Evolutionary conservation across 192 early-diverging fungal species (phyloP).

Genomic region (Irineochytrium annulatum): DNA sequence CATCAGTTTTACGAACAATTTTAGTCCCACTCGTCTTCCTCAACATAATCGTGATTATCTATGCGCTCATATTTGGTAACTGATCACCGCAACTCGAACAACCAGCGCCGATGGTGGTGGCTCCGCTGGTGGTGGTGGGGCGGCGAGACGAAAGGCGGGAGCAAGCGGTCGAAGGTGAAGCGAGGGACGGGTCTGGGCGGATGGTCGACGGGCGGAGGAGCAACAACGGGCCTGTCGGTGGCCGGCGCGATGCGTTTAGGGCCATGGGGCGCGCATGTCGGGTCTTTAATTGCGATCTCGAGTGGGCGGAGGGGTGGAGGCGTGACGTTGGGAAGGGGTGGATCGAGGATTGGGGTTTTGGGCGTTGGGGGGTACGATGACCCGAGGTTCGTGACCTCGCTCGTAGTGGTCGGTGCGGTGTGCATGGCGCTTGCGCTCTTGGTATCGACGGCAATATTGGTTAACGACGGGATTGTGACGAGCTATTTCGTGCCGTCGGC

Average conservation of each 20-base stretch:
- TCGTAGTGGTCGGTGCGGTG: constrained; percentile 1
- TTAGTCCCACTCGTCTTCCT: constrained; percentile 74
- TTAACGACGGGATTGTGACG: background rate
- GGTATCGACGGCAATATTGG: constrained; percentile 4
- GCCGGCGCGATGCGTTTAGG: background rate
- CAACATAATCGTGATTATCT: constrained; percentile 78
- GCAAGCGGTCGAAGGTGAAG: background rate
- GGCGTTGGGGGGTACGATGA: background rate
- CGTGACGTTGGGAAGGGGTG: background rate
- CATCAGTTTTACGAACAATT: no score
- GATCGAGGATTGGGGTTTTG: background rate
- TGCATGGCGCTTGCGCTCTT: background rate
- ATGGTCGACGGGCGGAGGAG: background rate
- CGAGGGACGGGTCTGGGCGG: background rate
- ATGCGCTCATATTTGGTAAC: constrained; percentile 75
- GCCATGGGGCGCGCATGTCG: background rate
- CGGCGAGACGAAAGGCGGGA: background rate
- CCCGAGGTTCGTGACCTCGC: constrained; percentile 1
- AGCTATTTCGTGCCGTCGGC: constrained; percentile 1
- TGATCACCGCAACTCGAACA: constrained; percentile 25
- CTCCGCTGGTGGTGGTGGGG: background rate
- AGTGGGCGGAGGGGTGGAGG: background rate
- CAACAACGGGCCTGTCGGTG: background rate
- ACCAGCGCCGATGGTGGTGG: constrained; percentile 6
- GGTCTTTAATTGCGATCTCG: background rate